phyloP scores from a whole-genome alignment of 306 rosid genomes.

The Quercus agrifolia region DNA sequence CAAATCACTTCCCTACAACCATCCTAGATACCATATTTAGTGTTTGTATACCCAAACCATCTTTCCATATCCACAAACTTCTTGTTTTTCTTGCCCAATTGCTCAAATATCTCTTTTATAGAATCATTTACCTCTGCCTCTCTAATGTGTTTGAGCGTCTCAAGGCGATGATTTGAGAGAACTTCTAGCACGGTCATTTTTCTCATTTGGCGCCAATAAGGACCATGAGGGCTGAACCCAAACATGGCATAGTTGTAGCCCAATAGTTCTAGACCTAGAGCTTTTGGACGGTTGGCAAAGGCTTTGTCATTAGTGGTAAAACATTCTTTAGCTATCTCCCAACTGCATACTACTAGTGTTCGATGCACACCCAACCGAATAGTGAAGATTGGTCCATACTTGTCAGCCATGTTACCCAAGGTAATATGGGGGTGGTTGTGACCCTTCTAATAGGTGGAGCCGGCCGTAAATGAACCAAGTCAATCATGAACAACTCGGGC shows the following conservation, averaged over 20 bases:
- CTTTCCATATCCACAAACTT: slow-evolving; percentile 19
- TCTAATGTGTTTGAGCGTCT: slow-evolving; percentile 12
- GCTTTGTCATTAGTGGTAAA: background rate
- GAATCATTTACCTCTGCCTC: slow-evolving; percentile 8
- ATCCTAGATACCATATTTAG: background rate
- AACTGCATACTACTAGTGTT: too few relatives aligned
- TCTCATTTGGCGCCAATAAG: slow-evolving; percentile 1
- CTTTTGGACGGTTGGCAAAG: background rate
- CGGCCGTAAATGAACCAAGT: too few relatives aligned
- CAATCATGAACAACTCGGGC: too few relatives aligned
- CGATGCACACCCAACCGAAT: too few relatives aligned
- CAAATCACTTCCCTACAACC: slow-evolving; percentile 26
- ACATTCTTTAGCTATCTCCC: background rate
- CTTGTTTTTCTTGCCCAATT: background rate
- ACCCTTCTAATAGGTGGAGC: too few relatives aligned
- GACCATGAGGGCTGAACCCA: background rate
- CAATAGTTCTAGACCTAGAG: background rate
- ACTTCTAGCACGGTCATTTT: slow-evolving; percentile 29
- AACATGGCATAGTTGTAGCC: background rate
- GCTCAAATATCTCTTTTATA: slow-evolving; percentile 5
- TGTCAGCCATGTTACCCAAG: too few relatives aligned
- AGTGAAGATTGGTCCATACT: too few relatives aligned
- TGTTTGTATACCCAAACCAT: slow-evolving; percentile 29
- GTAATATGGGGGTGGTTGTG: too few relatives aligned
- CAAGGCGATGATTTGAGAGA: slow-evolving; percentile 17